Percentiles rank a stretch among this genome's conserved stretches.
Conservation (phyloP, 2,329 filamentous ascomycete species). For the Xylariomycetidae sp. region DNA sequence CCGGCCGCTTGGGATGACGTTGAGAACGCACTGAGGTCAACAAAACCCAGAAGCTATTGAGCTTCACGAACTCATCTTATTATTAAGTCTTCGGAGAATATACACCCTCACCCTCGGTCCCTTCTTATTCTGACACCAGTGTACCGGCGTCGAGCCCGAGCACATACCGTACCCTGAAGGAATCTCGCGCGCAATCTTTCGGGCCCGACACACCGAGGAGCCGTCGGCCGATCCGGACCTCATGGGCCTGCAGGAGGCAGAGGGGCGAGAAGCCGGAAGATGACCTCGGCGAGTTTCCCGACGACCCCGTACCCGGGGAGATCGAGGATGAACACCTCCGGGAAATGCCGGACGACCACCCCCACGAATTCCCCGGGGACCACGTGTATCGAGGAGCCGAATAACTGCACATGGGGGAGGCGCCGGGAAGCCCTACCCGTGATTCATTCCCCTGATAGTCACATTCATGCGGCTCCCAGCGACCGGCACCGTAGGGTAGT, state of each 20-base stretch:
- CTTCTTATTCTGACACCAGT: background rate
- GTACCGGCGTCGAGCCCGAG: background rate
- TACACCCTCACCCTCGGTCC: background rate
- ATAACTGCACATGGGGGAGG: background rate
- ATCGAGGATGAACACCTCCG: background rate
- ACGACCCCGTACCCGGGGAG: background rate
- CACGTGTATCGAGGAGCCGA: background rate
- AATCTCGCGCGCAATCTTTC: background rate
- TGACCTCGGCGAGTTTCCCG: background rate
- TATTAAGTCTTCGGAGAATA: background rate
- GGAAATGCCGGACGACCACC: background rate
- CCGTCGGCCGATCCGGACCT: background rate
- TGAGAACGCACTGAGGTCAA: background rate
- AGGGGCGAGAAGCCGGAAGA: background rate
- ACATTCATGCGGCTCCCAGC: background rate
- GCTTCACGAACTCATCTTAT: background rate
- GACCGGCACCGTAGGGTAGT: background rate
- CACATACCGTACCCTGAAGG: background rate
- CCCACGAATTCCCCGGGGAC: background rate
- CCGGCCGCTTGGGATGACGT: background rate
- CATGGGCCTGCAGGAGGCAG: background rate
- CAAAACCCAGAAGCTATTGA: background rate
- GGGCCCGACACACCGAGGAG: background rate
- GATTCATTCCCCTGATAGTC: background rate
- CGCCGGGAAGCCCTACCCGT: background rate